Evolutionary conservation across 2,329 filamentous ascomycete genomes (phyloP).

Genomic region (Leptographium flavum): DNA sequence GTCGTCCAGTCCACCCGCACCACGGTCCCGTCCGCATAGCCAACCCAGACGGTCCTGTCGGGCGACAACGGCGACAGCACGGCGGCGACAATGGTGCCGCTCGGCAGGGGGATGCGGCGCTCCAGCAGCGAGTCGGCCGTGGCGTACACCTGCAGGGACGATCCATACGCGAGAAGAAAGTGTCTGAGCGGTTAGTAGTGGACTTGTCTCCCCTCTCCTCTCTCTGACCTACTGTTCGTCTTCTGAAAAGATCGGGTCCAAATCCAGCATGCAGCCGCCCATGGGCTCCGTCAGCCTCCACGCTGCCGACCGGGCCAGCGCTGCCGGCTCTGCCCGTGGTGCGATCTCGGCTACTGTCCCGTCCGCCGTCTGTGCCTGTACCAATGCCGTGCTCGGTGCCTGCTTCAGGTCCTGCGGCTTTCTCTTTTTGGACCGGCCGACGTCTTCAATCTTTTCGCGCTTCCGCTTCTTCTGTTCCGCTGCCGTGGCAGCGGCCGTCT

Average conservation of each 20-base stretch:
- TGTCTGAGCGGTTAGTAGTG: conserved; percentile 25
- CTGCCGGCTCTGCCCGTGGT: neutral
- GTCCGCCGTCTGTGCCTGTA: neutral
- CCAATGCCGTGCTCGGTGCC: neutral
- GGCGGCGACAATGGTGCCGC: conserved; percentile 21
- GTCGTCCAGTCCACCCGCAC: conserved; percentile 45
- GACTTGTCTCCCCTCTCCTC: neutral
- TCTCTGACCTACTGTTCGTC: conserved; percentile 42
- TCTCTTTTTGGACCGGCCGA: conserved; percentile 9
- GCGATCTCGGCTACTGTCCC: neutral
- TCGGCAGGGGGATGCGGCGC: conserved; percentile 48
- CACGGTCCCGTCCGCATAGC: conserved; percentile 40
- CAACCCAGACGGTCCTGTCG: conserved; percentile 44
- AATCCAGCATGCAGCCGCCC: conserved; percentile 50
- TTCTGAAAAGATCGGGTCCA: conserved; percentile 46
- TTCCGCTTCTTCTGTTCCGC: conserved; percentile 19
- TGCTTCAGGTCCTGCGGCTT: conserved; percentile 5
- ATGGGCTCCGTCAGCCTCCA: conserved; percentile 52
- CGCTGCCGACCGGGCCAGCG: conserved; percentile 11
- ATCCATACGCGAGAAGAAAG: conserved; percentile 61
- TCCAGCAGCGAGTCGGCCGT: conserved; percentile 67
- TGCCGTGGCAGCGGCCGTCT: conserved; percentile 14
- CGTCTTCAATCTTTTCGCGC: conserved; percentile 17
- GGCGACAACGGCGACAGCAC: conserved; percentile 26
- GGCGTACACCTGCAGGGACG: conserved; percentile 68